Percentiles rank a stretch among this genome's conserved stretches.
Conservation (phyloP, 768 basidiomycete species). For the Phanerochaete sordida region DNA sequence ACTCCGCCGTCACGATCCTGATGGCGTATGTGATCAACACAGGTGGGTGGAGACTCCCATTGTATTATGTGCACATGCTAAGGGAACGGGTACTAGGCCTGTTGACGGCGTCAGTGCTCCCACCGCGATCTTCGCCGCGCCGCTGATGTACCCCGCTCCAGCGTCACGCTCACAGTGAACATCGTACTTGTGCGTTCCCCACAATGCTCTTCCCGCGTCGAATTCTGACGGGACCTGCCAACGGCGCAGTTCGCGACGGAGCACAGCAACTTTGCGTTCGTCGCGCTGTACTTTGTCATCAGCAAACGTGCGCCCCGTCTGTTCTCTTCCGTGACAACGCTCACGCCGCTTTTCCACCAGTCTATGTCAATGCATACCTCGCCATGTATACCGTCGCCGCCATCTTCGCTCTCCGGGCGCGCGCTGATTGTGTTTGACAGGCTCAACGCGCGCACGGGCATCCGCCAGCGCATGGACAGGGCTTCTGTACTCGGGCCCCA, state of each 20-base stretch:
- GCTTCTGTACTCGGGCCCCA: too few relatives aligned
- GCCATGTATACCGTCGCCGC: not conserved
- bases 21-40: constrained; percentile 3
- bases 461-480: not conserved
- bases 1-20: not conserved
- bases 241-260: not conserved
- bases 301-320: not conserved
- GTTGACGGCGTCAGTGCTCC: not conserved
- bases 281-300: not conserved
- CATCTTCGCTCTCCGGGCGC: too few relatives aligned
- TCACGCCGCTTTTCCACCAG: not conserved
- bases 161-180: not conserved
- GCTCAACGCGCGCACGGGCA: not conserved
- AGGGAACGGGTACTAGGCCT: not conserved
- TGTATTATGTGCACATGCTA: not conserved
- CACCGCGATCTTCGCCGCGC: not conserved
- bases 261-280: not conserved
- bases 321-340: not conserved
- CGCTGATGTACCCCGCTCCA: not conserved
- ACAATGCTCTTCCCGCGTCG: too few relatives aligned
- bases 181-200: not conserved
- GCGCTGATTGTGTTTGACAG: not conserved
- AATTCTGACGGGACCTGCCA: not conserved
- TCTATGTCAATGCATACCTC: constrained; percentile 3
- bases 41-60: not conserved